Evolutionary conservation across 2,329 filamentous ascomycete species (phyloP).

Genomic region (Proliferodiscus dingleyae): DNA sequence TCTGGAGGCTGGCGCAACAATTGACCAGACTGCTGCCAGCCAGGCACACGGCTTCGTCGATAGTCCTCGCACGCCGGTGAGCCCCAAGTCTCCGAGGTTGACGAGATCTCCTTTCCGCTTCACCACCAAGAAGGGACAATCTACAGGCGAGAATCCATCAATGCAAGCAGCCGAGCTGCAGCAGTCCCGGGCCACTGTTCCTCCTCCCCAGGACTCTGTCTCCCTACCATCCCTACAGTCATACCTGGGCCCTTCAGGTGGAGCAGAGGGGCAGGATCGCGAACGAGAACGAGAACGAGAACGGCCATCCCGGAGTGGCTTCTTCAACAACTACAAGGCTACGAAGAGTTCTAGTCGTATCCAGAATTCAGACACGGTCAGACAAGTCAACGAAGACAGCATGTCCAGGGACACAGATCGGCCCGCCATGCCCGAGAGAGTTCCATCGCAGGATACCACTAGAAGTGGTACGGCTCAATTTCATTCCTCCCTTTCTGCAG

Average conservation of each 20-base stretch:
- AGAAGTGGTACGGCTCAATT: conserved; percentile 28
- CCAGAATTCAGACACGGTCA: conserved; percentile 31
- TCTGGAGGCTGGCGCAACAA: too few relatives aligned
- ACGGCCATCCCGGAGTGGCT: conserved; percentile 28
- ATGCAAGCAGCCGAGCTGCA: conserved; percentile 20
- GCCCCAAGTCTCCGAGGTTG: conserved; percentile 25
- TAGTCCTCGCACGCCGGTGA: conserved; percentile 23
- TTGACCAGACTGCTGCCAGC: too few relatives aligned
- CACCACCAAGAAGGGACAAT: conserved; percentile 22
- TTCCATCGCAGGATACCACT: conserved; percentile 28
- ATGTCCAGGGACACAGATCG: conserved; percentile 32
- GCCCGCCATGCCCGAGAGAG: conserved; percentile 24
- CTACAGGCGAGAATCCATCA: conserved; percentile 16
- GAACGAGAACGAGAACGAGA: conserved; percentile 19
- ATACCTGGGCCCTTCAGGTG: conserved; percentile 2
- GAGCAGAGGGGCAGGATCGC: too few relatives aligned
- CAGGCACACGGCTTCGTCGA: too few relatives aligned
- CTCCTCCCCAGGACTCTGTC: conserved; percentile 19
- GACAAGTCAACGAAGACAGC: conserved; percentile 32
- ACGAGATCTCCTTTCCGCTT: conserved; percentile 30
- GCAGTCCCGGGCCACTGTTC: conserved; percentile 12
- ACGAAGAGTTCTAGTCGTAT: conserved; percentile 41
- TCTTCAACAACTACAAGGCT: conserved; percentile 44
- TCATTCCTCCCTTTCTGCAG: conserved; percentile 16
- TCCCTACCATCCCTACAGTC: conserved; percentile 19